These are phyloP conservation scores for Xylariales sp. DNA, from an alignment of 2,329 filamentous ascomycete genomes.

Conservation along the genomic window DNA sequence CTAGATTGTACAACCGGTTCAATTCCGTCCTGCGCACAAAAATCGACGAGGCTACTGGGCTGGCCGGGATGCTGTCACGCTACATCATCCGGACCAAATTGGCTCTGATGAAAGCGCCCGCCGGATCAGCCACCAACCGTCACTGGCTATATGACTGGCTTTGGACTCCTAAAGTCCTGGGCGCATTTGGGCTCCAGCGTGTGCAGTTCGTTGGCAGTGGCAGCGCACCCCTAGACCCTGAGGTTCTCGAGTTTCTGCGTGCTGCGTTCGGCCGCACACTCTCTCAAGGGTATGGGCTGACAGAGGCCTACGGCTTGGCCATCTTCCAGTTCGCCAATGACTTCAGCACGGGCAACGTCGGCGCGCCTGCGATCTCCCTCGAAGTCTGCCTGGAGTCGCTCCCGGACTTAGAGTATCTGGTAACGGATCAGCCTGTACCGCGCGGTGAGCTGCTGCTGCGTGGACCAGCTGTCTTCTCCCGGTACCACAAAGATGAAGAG, in stretches of 20 bases:
- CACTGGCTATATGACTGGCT: constrained; percentile 80
- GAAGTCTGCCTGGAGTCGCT: constrained; percentile 84
- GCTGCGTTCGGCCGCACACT: constrained; percentile 77
- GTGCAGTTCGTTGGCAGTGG: constrained; percentile 75
- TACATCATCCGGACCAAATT: constrained; percentile 78
- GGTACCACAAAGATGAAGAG: constrained; percentile 86
- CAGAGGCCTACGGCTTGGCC: constrained; percentile 81
- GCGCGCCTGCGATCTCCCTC: constrained; percentile 59
- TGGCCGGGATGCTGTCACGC: constrained; percentile 77
- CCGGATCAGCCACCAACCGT: constrained; percentile 70
- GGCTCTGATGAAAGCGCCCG: constrained; percentile 67
- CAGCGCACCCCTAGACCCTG: constrained; percentile 84
- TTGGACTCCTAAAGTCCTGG: constrained; percentile 82
- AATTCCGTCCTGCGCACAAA: constrained; percentile 75
- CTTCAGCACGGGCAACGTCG: constrained; percentile 75
- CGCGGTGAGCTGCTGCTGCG: constrained; percentile 86
- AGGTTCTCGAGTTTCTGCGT: constrained; percentile 83
- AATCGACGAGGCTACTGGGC: constrained; percentile 72
- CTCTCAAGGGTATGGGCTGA: constrained; percentile 87
- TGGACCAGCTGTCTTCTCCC: constrained; percentile 73
- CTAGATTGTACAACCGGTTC: constrained; percentile 87
- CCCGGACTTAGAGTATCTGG: constrained; percentile 89
- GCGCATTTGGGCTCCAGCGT: constrained; percentile 77
- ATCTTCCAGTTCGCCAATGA: constrained; percentile 68
- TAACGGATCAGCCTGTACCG: constrained; percentile 82